Conservation (phyloP, 2,329 filamentous ascomycete genomes). For the Colletotrichum spaethianum region DNA sequence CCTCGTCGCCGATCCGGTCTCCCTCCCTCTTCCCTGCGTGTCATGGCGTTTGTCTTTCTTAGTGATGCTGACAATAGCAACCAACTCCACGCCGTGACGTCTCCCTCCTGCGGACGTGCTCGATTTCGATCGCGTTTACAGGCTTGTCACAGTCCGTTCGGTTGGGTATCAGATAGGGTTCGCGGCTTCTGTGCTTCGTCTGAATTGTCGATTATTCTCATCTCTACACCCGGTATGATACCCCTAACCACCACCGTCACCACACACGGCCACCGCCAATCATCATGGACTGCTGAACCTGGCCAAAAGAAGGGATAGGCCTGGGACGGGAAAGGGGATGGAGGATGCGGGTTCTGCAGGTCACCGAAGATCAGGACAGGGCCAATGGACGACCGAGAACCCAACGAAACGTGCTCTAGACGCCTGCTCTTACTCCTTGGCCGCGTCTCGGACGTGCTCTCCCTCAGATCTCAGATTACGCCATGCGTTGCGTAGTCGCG, state of each 20-base stretch:
- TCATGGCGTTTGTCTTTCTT: conserved; percentile 2
- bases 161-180: neutral
- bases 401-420: conserved; percentile 26
- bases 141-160: neutral
- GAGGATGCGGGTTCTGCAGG: conserved; percentile 4
- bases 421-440: neutral
- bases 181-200: neutral
- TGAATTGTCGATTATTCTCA: neutral
- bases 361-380: conserved; percentile 29
- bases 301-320: conserved; percentile 15
- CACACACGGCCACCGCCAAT: no score
- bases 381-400: conserved; percentile 15
- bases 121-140: neutral
- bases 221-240: conserved; percentile 3
- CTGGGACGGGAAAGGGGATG: conserved; percentile 17
- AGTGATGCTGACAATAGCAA: conserved; percentile 15
- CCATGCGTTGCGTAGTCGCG: neutral
- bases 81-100: neutral
- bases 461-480: neutral
- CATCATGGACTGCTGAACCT: neutral
- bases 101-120: neutral
- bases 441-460: neutral
- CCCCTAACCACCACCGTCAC: neutral
- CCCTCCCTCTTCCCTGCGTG: neutral
- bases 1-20: neutral